phyloP scores from a whole-genome alignment of 441 rosid genomes.

The Populus trichocarpa region DNA sequence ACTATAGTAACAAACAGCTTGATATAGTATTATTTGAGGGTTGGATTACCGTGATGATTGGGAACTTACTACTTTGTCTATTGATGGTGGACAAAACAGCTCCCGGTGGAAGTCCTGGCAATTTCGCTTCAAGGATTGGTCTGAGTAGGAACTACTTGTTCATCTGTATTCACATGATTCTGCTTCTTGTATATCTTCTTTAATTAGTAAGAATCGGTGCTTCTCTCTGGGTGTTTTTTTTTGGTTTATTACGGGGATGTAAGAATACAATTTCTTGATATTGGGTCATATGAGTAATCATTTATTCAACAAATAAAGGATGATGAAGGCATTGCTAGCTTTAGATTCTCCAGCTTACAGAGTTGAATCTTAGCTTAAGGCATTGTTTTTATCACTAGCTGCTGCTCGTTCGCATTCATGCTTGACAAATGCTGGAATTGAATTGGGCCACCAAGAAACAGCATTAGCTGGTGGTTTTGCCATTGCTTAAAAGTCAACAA shows the following conservation, averaged over 20 bases:
- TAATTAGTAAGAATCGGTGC: background rate
- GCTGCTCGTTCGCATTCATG: too few relatives aligned
- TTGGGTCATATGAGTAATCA: background rate
- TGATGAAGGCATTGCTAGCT: background rate
- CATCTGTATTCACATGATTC: constrained; percentile 13
- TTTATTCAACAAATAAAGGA: background rate
- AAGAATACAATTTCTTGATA: background rate
- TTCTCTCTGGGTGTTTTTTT: background rate
- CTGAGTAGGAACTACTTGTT: constrained; percentile 21
- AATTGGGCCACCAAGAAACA: too few relatives aligned
- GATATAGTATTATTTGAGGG: background rate
- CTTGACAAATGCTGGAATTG: too few relatives aligned
- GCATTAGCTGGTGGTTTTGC: too few relatives aligned
- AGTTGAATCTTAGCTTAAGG: too few relatives aligned
- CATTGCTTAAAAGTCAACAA: too few relatives aligned
- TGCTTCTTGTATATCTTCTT: constrained; percentile 22
- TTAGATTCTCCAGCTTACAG: background rate
- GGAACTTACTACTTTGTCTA: background rate
- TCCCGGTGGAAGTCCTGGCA: background rate
- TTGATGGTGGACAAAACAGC: constrained; percentile 10
- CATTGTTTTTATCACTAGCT: too few relatives aligned
- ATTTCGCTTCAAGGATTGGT: constrained; percentile 16
- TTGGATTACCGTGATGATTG: background rate
- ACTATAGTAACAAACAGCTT: background rate
- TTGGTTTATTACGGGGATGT: background rate